Evolutionary conservation across 352 stramenopile species (phyloP), one percentile per base, ranked within the genome.

Genomic region (Globisporangium abappressorium): DNA sequence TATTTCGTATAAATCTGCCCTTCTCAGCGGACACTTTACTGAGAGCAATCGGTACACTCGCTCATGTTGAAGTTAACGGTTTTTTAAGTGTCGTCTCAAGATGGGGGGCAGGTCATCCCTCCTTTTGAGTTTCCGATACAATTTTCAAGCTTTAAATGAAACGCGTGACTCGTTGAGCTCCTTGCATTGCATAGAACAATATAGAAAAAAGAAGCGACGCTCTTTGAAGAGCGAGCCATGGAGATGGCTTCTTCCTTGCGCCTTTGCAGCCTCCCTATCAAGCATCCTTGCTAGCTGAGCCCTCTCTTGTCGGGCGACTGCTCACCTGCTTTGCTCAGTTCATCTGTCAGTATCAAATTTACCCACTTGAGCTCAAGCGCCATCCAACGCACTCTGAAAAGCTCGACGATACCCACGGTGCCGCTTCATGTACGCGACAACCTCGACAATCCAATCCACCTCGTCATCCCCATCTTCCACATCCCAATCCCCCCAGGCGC

Each of bases 331-430:
- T 43, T 49, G 2, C 33, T 51, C 24, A 11, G n/a, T 18, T 22
- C 28, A 38, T 38, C 47, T 20, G 57, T 64, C 58, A 64, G 58
- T 56, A 11, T 64, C 58, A 38, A 64, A 64, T 56, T 64, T 64
- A 53, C 58, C 58, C 15, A 14, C 58, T 64, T 36, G 41, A 64
- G 58, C 58, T 43, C 58, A 64, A 43, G 24, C 58, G 11, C 58
- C 6, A 28, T 55, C 47, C 1, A 56, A 28, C 49, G 11, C 22
- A 18, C 26, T n/a, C 9, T 24, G 14, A n/a, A 30, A 15, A 57
- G n/a, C 14, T 36, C 24, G 53, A 43, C 28, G 28, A 30, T 30
- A 11, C 30, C n/a, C 41, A n/a, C n/a, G n/a, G 11, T n/a, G 24
- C 24, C 51, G 22, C 51, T 57, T 59, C 54, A 59, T 59, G 54